Base-by-base conservation (phyloP, 2,329 filamentous ascomycete species). In the Verticillium albo-atrum region DNA sequence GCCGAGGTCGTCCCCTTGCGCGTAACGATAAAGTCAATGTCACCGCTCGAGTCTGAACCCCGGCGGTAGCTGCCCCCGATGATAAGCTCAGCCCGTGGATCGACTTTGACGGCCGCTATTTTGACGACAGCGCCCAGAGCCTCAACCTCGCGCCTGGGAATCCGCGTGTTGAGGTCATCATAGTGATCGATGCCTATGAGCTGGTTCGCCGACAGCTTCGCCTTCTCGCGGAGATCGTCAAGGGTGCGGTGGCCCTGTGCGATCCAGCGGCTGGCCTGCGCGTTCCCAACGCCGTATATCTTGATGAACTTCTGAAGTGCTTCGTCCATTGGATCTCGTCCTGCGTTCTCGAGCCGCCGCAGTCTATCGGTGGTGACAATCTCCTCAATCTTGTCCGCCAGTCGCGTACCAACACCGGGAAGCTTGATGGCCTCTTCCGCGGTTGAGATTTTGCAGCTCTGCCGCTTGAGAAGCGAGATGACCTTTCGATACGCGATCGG, bases 351-450 rank as follows among this genome's bases (percentile, higher is more conserved):
- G 0, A 97, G 80, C 37, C 89, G 83, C 50, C 83, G 83, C 1
- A 97, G 82, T 27, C 81, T 79, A 67, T 91, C 83, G 0, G 91
- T 97, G 42, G 81, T 79, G 2, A 86, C 90, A 51, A 97, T 96
- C 70, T 97, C 94, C 67, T 95, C 91, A 63, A 98, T 95, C 72
- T 97, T 97, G 27, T 83, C 79, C 0, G 92, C 92, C 1, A 97
- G 77, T 1, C 90, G 83, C 12, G 79, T 67, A 7, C 93, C 93
- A 35, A 97, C 86, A 60, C 81, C 83, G 1, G 86, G 85, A 1
- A 97, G 79, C 2, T 75, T 72, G 12, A 82, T 75, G 0, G 93
- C 94, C 71, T 96, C 82, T 55, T 86, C 81, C 60, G 83, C 86
- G 0, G 89, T 93, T 4, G 73, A 77, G 60, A 97, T 83, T 68